These are phyloP conservation scores for Malassezia furfur DNA, from an alignment of 1,284 basidiomycete genomes.

Conservation along the genomic window DNA sequence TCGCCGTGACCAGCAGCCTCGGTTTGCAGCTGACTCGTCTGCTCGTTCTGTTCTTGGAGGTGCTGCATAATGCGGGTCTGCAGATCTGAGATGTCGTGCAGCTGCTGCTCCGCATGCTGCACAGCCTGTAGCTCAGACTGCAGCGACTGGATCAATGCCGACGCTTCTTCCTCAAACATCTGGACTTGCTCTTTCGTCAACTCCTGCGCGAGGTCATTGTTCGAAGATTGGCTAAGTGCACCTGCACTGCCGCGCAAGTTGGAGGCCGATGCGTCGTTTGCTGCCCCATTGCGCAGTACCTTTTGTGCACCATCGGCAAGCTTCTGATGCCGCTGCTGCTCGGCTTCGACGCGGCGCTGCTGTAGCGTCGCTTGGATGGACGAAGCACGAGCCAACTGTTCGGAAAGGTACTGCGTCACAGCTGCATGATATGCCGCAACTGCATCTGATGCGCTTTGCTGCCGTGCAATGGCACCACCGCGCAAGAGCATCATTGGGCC, in stretches of 20 bases:
- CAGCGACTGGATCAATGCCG: constrained; percentile 66
- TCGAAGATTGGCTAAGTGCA: constrained; percentile 4
- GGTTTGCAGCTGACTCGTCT: constrained; percentile 77
- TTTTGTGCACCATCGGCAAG: constrained; percentile 8
- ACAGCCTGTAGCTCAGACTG: constrained; percentile 75
- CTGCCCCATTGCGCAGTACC: too few relatives aligned
- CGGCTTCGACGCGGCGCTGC: constrained; percentile 51
- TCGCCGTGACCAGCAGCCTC: constrained; percentile 74
- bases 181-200: constrained; percentile 65
- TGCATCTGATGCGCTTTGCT: background rate
- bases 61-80: constrained; percentile 80
- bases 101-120: constrained; percentile 72
- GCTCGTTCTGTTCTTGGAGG: constrained; percentile 73
- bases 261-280: too few relatives aligned
- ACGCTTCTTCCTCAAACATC: constrained; percentile 81
- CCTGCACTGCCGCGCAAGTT: constrained; percentile 6
- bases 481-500: constrained; percentile 1
- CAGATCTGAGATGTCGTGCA: constrained; percentile 78
- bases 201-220: constrained; percentile 25
- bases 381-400: constrained; percentile 65
- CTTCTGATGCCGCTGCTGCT: constrained; percentile 22
- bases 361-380: constrained; percentile 74
- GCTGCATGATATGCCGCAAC: constrained; percentile 69
- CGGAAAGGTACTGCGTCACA: constrained; percentile 73
- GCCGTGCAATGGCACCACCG: background rate